Evolutionary conservation across 768 basidiomycete species (phyloP).

Genomic region (Mrakia blollopis): DNA sequence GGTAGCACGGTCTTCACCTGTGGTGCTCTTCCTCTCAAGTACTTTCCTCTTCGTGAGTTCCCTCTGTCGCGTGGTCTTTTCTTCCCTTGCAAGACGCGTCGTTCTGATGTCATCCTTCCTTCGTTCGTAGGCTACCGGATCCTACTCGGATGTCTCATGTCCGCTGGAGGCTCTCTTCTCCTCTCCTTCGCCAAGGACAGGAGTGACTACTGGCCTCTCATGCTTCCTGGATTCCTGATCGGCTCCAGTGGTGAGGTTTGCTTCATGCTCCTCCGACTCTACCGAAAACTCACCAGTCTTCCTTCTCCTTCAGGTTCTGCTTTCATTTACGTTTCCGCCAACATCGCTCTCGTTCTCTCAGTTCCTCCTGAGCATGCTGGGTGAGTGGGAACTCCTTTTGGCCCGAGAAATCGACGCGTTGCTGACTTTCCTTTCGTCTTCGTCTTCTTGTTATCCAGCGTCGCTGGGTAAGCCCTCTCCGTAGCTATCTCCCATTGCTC

Average conservation of each 20-base stretch:
- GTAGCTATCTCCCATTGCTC: neutral
- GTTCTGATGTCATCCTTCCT: neutral
- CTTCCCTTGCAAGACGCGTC: neutral
- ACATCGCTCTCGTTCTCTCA: constrained; percentile 8
- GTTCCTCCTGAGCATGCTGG: constrained; percentile 10
- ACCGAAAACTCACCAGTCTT: neutral
- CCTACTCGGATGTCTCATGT: neutral
- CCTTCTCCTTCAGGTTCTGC: neutral
- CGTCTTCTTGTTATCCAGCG: neutral
- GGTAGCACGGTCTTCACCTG: neutral
- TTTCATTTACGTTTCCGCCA: constrained; percentile 3
- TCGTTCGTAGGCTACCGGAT: neutral
- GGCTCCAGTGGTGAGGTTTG: neutral
- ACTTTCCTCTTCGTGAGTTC: neutral
- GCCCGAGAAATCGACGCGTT: no score
- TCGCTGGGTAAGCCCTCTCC: neutral
- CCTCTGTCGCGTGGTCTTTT: neutral
- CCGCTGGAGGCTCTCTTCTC: neutral
- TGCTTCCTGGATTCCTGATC: constrained; percentile 16
- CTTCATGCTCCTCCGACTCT: neutral
- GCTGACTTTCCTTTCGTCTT: no score
- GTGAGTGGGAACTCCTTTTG: no score
- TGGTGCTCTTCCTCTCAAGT: neutral
- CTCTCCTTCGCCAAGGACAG: neutral
- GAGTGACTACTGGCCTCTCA: constrained; percentile 8